Base-by-base conservation (phyloP, 2,329 filamentous ascomycete species). In the Xylariaceae sp. region DNA sequence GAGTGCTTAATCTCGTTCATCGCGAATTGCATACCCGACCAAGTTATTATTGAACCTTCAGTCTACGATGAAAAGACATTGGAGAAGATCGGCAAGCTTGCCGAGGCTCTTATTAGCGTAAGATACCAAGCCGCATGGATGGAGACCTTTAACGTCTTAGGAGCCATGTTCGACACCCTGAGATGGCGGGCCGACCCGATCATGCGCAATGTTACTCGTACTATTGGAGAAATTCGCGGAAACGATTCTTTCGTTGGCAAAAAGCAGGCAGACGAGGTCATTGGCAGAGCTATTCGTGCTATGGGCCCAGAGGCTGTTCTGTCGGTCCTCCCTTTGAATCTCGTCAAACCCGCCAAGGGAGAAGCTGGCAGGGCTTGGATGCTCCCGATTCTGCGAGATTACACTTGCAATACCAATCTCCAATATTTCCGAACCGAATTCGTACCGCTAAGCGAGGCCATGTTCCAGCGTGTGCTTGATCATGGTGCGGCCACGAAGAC, bases 81-180 rank as follows among this genome's bases (percentile, higher is more conserved):
- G 8, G 89, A 92, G 70, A 93, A 92, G 72, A 75, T 99, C 18
- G 87, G 89, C 10, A 88, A 84, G 70, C 81, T 82, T 2, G 86
- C 89, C 0, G 87, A 88, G 62, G 84, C 88, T 44, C 79, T 97
- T 6, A 80, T 99, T 51, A 92, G 86, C 55, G 86, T 97, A 45
- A 94, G 94, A 70, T 99, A 92, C 71, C 94, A 97, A 76, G 86
- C 88, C 30, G 94, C 94, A 2, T 97, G 93, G 90, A 86, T 89
- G 76, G 92, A 99, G 72, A 92, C 95, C 0, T 97, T 97, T 77
- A 90, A 87, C 66, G 89, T 97, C 6, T 80, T 96, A 42, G 86
- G 86, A 6, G 89, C 90, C 56, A 89, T 96, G 78, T 96, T 96
- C 66, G 90, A 96, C 68, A 83, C 88, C 1, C 78, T 97, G 60